Base-by-base conservation (phyloP, 1,139 yeast genomes). In the Wickerhamiella infanticola region DNA sequence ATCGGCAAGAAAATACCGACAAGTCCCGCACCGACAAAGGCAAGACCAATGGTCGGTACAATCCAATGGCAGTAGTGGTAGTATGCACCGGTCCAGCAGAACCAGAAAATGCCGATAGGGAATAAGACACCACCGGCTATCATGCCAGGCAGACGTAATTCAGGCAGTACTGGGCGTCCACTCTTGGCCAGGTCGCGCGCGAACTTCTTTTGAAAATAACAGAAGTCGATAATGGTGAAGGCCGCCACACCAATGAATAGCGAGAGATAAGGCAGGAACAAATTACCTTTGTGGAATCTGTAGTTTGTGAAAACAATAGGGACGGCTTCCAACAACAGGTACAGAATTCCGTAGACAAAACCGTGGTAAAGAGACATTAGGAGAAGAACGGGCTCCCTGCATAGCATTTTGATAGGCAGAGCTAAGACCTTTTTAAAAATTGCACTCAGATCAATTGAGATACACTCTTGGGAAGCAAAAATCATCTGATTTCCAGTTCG, bases 81-180 rank as follows among this genome's bases (percentile, higher is more conserved):
- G 62, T 75, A 85, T 55, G 75, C 72, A 57, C 95, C 95, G 2
- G 85, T 68, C 94, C 94, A 84, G 45, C 84, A 77, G 58, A 84
- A 70, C 94, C 94, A 83, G 56, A 85, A 70, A 49, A 85, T 68
- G 45, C 95, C 95, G 52, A 75, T 67, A 36, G 93, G 77, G 67
- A 85, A 83, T 9, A 72, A 59, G 47, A 81, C 53, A 35, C 79
- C 77, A 29, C 93, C 88, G 39, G 70, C 60, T 64, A 82, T 73
- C 81, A 82, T 76, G 26, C 88, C 77, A 9, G 77, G 75, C 52
- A 86, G 66, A 62, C 95, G 75, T 41, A 75, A 81, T 61, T 86
- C 96, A 1, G 95, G 94, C 13, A 51, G 13, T 11, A 76, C 69
- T 23, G 78, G 74, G 49, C 69, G 69, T 37, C 77, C 63, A 11